Conservation (phyloP, 75 land plant genomes). For the Ceratopteris richardii region DNA sequence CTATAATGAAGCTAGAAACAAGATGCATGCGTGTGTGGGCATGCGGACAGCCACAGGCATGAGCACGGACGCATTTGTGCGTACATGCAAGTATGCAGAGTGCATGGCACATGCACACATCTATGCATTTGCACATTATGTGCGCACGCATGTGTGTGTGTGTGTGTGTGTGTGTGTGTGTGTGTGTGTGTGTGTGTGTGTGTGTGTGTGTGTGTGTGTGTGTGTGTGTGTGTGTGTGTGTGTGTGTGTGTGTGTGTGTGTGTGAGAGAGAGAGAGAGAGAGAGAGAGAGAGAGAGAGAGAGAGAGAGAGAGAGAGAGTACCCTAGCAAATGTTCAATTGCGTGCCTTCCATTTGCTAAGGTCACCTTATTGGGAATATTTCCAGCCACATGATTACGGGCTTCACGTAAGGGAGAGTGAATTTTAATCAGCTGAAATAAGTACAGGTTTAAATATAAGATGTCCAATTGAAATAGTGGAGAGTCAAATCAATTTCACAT, state of each 20-base stretch:
- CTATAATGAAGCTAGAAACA: too few species aligned
- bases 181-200: too few species aligned
- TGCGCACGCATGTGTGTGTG: neutral
- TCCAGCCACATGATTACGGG: constrained; percentile 43
- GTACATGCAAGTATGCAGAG: too few species aligned
- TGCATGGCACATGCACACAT: too few species aligned
- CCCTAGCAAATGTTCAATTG: constrained; percentile 56
- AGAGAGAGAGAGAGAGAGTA: constrained; percentile 12
- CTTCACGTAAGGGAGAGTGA: constrained; percentile 73
- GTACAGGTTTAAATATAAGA: neutral
- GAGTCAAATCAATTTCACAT: neutral
- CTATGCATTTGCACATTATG: too few species aligned
- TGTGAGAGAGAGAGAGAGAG: neutral
- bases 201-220: too few species aligned
- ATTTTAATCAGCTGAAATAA: constrained; percentile 54
- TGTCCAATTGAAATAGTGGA: neutral
- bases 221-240: too few species aligned
- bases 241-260: too few species aligned
- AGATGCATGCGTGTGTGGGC: too few species aligned
- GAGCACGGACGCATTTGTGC: too few species aligned
- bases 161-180: neutral
- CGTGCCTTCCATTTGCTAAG: constrained; percentile 49
- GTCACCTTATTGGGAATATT: constrained; percentile 41
- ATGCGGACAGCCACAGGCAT: too few species aligned
- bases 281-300: neutral